A percentile compares a stretch with the other conserved stretches of the same genome.
Conservation (phyloP, 2,329 filamentous ascomycete species). For the Hansfordia pulvinata region DNA sequence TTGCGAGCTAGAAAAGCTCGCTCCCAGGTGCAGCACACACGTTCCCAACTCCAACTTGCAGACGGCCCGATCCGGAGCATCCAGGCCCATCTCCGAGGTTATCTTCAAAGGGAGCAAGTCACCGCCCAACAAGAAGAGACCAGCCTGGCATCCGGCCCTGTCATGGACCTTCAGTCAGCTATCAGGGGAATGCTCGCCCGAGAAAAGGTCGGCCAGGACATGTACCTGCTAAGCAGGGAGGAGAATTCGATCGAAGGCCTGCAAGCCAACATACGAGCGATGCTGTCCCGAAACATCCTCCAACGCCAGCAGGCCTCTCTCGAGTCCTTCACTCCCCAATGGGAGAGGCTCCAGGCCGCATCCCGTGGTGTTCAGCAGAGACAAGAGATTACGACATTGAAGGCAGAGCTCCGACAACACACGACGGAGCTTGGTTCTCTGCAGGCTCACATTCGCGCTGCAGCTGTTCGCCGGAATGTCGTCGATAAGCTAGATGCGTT, state of each 20-base stretch:
- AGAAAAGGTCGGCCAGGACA: slow-evolving; percentile 29
- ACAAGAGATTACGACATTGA: slow-evolving; percentile 26
- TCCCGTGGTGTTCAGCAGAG: slow-evolving; percentile 35
- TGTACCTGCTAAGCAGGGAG: slow-evolving; percentile 35
- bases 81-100: slow-evolving; percentile 53
- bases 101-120: slow-evolving; percentile 46
- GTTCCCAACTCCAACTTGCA: slow-evolving; percentile 45
- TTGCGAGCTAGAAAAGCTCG: slow-evolving; percentile 56
- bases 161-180: slow-evolving; percentile 50
- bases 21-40: slow-evolving; percentile 39
- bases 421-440: slow-evolving; percentile 28
- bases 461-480: slow-evolving; percentile 36
- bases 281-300: slow-evolving; percentile 42
- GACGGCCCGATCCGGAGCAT: slow-evolving; percentile 52
- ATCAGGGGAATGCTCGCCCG: slow-evolving; percentile 55
- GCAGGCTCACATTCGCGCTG: slow-evolving; percentile 39
- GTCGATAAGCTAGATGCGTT: slow-evolving; percentile 32
- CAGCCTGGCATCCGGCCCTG: slow-evolving; percentile 31
- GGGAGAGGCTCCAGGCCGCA: slow-evolving; percentile 33
- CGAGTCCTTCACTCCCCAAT: slow-evolving; percentile 31
- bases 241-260: slow-evolving; percentile 36
- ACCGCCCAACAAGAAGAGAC: slow-evolving; percentile 42
- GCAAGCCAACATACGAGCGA: slow-evolving; percentile 54
- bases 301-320: slow-evolving; percentile 36
- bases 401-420: slow-evolving; percentile 32